Evolutionary conservation across 2,329 filamentous ascomycete genomes (phyloP).

Genomic region (Neoarthrinium moseri): DNA sequence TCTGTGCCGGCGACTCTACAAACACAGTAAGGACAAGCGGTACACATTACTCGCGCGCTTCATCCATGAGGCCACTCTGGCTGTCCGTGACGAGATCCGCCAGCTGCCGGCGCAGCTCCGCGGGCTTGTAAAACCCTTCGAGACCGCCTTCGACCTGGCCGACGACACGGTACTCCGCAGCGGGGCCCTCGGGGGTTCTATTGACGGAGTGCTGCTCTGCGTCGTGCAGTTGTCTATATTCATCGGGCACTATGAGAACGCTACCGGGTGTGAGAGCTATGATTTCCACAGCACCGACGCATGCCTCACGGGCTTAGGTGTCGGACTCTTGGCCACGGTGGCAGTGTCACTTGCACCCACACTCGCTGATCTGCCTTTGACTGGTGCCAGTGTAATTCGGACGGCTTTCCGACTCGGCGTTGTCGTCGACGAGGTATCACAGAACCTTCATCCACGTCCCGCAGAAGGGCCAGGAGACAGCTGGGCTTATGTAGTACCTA

Average conservation of each 20-base stretch:
- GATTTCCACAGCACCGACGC: slow-evolving; percentile 21
- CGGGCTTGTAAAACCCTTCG: slow-evolving; percentile 32
- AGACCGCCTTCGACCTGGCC: slow-evolving; percentile 32
- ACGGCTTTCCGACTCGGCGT: slow-evolving; percentile 46
- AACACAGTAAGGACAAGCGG: slow-evolving; percentile 35
- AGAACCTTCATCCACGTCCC: slow-evolving; percentile 35
- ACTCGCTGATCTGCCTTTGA: slow-evolving; percentile 35
- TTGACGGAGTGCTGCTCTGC: slow-evolving; percentile 43
- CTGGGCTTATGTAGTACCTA: slow-evolving; percentile 42
- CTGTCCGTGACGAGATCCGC: slow-evolving; percentile 37
- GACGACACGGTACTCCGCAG: slow-evolving; percentile 34
- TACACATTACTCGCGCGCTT: slow-evolving; percentile 37
- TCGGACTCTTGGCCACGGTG: slow-evolving; percentile 41
- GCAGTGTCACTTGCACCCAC: slow-evolving; percentile 39
- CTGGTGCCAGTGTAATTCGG: slow-evolving; percentile 40
- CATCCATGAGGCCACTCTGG: slow-evolving; percentile 35
- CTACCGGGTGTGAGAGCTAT: slow-evolving; percentile 16
- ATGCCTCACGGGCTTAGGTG: slow-evolving; percentile 38
- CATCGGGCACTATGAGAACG: slow-evolving; percentile 40
- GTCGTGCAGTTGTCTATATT: slow-evolving; percentile 37
- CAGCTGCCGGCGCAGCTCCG: slow-evolving; percentile 25
- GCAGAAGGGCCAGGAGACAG: slow-evolving; percentile 21
- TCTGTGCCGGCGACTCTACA: not conserved
- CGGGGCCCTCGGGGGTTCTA: slow-evolving; percentile 38
- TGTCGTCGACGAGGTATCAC: slow-evolving; percentile 39